Evolutionary conservation across 768 basidiomycete species (phyloP).

Genomic region (Tremella yokohamensis): DNA sequence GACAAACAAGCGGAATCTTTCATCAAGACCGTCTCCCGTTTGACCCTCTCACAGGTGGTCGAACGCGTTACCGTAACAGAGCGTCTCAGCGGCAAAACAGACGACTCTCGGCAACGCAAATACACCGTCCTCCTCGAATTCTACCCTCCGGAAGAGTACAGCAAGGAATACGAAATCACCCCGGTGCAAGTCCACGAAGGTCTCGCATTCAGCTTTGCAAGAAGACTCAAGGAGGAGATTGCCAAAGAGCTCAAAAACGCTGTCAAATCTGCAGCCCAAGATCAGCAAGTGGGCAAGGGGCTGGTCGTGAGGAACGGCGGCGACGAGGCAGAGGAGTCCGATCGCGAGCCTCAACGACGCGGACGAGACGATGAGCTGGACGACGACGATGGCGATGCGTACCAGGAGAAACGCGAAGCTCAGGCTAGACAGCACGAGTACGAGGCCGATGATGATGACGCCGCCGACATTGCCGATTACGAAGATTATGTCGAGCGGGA

Average conservation of each 20-base stretch:
- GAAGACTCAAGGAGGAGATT: slow-evolving; percentile 79
- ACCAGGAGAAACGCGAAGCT: slow-evolving; percentile 49
- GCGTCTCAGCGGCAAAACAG: slow-evolving; percentile 59
- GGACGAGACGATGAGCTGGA: slow-evolving; percentile 56
- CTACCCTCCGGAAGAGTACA: slow-evolving; percentile 81
- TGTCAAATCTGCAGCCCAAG: slow-evolving; percentile 69
- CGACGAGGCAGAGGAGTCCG: slow-evolving; percentile 43
- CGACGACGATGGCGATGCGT: slow-evolving; percentile 60
- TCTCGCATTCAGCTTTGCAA: slow-evolving; percentile 72
- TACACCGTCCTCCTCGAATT: slow-evolving; percentile 78
- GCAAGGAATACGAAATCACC: slow-evolving; percentile 72
- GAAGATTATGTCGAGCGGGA: slow-evolving; percentile 43
- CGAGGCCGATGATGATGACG: slow-evolving; percentile 60
- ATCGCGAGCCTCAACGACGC: slow-evolving; percentile 18
- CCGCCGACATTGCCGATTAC: slow-evolving; percentile 31
- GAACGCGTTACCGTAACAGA: slow-evolving; percentile 80
- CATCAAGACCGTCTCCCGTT: slow-evolving; percentile 80
- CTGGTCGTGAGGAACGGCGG: slow-evolving; percentile 47
- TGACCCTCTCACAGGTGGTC: slow-evolving; percentile 82
- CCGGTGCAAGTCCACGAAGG: slow-evolving; percentile 67
- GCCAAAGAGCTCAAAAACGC: slow-evolving; percentile 80
- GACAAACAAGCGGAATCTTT: slow-evolving; percentile 65
- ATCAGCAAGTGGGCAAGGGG: slow-evolving; percentile 71
- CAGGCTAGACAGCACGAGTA: slow-evolving; percentile 56
- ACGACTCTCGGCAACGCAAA: slow-evolving; percentile 64